Percentiles rank a stretch among this genome's conserved stretches.
These are phyloP conservation scores for Didymella arachidicola DNA, from an alignment of 2,329 filamentous ascomycete species.

Conservation along the genomic window DNA sequence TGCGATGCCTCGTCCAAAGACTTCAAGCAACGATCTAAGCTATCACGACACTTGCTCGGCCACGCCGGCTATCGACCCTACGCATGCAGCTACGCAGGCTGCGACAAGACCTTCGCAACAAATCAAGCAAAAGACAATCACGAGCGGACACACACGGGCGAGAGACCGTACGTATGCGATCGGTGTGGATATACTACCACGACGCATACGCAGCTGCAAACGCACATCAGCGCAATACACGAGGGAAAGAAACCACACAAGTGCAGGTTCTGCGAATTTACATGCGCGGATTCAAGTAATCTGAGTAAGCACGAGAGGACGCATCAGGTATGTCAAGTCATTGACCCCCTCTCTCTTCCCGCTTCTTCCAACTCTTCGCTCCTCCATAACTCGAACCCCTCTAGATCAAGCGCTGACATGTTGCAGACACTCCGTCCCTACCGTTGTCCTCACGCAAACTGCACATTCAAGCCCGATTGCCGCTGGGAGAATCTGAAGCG, in stretches of 20 bases:
- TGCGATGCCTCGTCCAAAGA: slow-evolving; percentile 48
- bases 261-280: slow-evolving; percentile 50
- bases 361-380: background rate
- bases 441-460: slow-evolving; percentile 47
- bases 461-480: slow-evolving; percentile 50
- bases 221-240: slow-evolving; percentile 49
- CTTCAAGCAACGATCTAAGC: slow-evolving; percentile 52
- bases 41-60: slow-evolving; percentile 48
- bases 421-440: slow-evolving; percentile 47
- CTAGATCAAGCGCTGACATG: background rate
- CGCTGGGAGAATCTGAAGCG: slow-evolving; percentile 52
- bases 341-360: no score
- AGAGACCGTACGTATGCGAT: slow-evolving; percentile 48
- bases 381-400: background rate
- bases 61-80: slow-evolving; percentile 50
- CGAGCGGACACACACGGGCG: slow-evolving; percentile 49
- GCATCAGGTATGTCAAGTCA: slow-evolving; percentile 39
- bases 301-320: slow-evolving; percentile 50
- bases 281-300: slow-evolving; percentile 49
- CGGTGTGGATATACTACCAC: slow-evolving; percentile 50
- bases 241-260: slow-evolving; percentile 49
- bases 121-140: slow-evolving; percentile 53
- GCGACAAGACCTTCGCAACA: slow-evolving; percentile 51
- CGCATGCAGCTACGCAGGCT: slow-evolving; percentile 45
- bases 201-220: slow-evolving; percentile 51